A percentile compares a stretch with the other conserved stretches of the same genome.
These are phyloP conservation scores for Sporothrix phasma DNA, from an alignment of 2,329 filamentous ascomycete species.

Conservation along the genomic window DNA sequence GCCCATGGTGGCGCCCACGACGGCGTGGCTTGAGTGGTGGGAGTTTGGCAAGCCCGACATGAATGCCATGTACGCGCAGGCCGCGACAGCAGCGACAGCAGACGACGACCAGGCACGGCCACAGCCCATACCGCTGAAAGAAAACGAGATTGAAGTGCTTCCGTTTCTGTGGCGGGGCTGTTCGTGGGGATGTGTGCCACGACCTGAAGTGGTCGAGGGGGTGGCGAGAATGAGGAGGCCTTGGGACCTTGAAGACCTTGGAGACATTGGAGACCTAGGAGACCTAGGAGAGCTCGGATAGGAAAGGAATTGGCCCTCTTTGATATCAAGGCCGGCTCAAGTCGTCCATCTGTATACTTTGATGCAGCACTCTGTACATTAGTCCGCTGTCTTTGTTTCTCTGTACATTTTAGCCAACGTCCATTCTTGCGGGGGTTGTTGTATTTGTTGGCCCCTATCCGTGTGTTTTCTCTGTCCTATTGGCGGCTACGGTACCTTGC, in stretches of 20 bases:
- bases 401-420: neutral
- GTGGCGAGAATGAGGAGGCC: neutral
- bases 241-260: too few relatives aligned
- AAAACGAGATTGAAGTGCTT: constrained; percentile 29
- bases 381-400: neutral
- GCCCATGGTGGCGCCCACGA: constrained; percentile 38
- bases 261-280: too few relatives aligned
- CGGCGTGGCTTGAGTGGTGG: constrained; percentile 57
- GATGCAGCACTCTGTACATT: neutral
- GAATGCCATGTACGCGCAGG: neutral
- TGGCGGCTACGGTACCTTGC: neutral
- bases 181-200: constrained; percentile 39
- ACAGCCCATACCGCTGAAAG: constrained; percentile 2
- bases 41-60: constrained; percentile 25
- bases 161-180: constrained; percentile 41
- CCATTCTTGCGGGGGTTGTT: neutral
- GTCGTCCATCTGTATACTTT: neutral
- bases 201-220: neutral
- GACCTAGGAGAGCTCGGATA: neutral
- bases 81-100: neutral
- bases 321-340: neutral
- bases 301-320: neutral
- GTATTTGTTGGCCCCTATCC: neutral
- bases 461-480: neutral
- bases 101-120: neutral